Percentiles rank a stretch among this genome's conserved stretches.
Conservation (phyloP, 1,284 basidiomycete species). For the Xerocomus minutiporus region DNA sequence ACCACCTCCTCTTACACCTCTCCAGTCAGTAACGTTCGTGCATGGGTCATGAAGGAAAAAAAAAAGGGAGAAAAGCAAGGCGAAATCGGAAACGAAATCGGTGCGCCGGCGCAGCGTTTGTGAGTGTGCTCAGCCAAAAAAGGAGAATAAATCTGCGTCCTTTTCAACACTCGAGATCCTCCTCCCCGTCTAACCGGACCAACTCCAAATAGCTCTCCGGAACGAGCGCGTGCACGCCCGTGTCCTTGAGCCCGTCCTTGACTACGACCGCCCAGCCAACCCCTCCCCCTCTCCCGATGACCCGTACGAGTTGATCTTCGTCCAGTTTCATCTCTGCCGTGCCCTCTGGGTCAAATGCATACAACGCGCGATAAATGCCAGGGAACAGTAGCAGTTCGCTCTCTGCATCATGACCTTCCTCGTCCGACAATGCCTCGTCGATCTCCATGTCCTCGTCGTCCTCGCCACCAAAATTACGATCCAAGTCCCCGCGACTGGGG, state of each 20-base stretch:
- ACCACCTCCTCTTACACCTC: not conserved
- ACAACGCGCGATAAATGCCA: slow-evolving; percentile 67
- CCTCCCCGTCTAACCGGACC: slow-evolving; percentile 38
- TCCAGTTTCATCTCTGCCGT: slow-evolving; percentile 70
- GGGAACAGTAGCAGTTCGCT: slow-evolving; percentile 49
- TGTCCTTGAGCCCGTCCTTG: slow-evolving; percentile 37
- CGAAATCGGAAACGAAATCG: not conserved
- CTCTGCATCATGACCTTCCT: slow-evolving; percentile 29
- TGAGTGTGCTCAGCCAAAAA: not conserved
- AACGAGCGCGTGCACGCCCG: slow-evolving; percentile 53
- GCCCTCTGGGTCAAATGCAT: slow-evolving; percentile 67
- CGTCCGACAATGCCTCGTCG: slow-evolving; percentile 20
- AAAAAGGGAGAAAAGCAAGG: not conserved
- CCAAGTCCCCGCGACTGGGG: slow-evolving; percentile 45
- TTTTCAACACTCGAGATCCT: slow-evolving; percentile 11
- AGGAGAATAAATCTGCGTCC: not conserved
- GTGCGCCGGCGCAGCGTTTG: slow-evolving; percentile 14
- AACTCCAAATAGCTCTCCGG: slow-evolving; percentile 64
- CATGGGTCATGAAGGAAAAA: not conserved
- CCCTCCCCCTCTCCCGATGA: slow-evolving; percentile 66
- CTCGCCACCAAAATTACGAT: slow-evolving; percentile 45
- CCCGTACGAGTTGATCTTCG: slow-evolving; percentile 66
- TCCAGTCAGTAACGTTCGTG: not conserved
- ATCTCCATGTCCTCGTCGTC: slow-evolving; percentile 24
- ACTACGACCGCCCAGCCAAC: slow-evolving; percentile 71